Conservation (phyloP, 176 grass and related monocot genomes). For the Pontederia crassipes region DNA sequence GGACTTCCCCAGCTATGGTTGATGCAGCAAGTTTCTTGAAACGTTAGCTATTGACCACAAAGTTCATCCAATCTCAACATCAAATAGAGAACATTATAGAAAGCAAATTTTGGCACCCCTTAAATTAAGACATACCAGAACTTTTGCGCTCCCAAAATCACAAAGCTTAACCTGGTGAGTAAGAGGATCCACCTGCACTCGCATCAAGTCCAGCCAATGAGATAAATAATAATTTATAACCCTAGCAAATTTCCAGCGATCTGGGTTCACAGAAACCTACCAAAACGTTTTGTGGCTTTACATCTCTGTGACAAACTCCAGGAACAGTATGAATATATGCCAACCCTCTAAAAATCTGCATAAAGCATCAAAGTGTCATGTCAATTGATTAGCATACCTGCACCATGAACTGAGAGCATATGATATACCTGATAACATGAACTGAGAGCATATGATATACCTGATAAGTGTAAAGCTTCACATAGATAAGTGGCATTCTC, state of each 20-base stretch:
- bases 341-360: slow-evolving; percentile 19
- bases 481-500: slow-evolving; percentile 21
- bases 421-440: background rate
- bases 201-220: background rate
- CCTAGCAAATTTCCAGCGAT: background rate
- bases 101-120: background rate
- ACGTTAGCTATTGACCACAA: background rate
- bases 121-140: slow-evolving; percentile 13
- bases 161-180: slow-evolving; percentile 16
- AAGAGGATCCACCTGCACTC: slow-evolving; percentile 17
- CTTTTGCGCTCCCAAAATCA: slow-evolving; percentile 24
- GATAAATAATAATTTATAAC: background rate
- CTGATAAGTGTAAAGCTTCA: slow-evolving; percentile 17
- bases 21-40: too few relatives aligned
- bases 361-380: background rate
- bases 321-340: slow-evolving; percentile 13
- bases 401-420: background rate
- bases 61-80: background rate
- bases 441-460: background rate
- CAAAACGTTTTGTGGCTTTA: slow-evolving; percentile 18
- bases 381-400: background rate
- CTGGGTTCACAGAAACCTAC: background rate
- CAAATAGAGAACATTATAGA: background rate
- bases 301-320: slow-evolving; percentile 18
- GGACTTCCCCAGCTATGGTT: too few relatives aligned